Base-by-base conservation (phyloP, 1,284 basidiomycete genomes). In the Laetiporus sulphureus region DNA sequence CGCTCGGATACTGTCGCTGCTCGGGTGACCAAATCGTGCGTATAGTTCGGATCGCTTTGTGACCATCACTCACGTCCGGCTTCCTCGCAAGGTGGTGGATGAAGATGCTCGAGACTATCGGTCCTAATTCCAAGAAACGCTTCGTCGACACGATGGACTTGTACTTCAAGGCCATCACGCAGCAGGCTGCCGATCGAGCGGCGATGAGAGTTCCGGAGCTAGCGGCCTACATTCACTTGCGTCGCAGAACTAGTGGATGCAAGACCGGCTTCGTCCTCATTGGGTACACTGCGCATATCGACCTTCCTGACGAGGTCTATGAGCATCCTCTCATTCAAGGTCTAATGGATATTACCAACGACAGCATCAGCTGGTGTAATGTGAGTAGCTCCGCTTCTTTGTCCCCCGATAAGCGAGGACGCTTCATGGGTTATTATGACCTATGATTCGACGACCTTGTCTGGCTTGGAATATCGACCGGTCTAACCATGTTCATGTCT, bases 351-450 rank as follows among this genome's bases (percentile, higher is more conserved):
- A 44, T 53, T 15, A 50, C 55, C 19, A 63, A 64, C 29, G 71
- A 73, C 45, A 59, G 71, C 58, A 54, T 69, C 19, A 62, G 66
- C 5, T 51, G 72, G 27, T 64, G 55, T 1, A 73, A 73, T 49
- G 70, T 66, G 35, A 51, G 58, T 57, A 35, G 5, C 13, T 19
- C 10, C 37, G 4, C 27, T 15, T 21, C n/a, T n/a, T 3, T 36
- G 25, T 13, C 25, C 34, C n/a, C 19, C 16, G 22, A 5, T 22
- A 15, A 19, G 42, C 4, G 10, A 8, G 2, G 10, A 29, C n/a
- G 27, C n/a, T n/a, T n/a, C n/a, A n/a, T n/a, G n/a, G n/a, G n/a
- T n/a, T n/a, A 29, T 29, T 29, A 10, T 10, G n/a, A 8, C n/a
- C 27, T 29, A 29, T 8, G n/a, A 29, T 8, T 29, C 27, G 8